Evolutionary conservation across 2,329 filamentous ascomycete species (phyloP), one percentile per base, ranked within the genome.

Genomic region (Akanthomyces dipterigenus): DNA sequence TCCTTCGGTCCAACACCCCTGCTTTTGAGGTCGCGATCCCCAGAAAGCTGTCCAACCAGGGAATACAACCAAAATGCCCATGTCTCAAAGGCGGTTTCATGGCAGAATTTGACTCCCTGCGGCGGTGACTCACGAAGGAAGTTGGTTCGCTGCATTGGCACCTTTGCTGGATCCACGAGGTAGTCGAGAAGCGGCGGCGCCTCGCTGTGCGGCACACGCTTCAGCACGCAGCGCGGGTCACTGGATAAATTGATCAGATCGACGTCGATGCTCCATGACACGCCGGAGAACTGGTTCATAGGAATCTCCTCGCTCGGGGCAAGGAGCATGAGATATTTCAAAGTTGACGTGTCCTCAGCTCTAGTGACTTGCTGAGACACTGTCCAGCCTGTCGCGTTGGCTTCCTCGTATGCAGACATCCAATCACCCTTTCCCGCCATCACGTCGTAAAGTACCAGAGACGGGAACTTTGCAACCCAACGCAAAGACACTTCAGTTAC

Each of bases 391-490:
- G 72, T 62, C 9, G 70, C 62, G 0, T 60, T 28, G 1, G 70
- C 73, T 3, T 63, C 31, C 5, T 65, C 64, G 22, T 65, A 58
- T 3, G 68, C 68, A 9, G 64, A 55, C 3, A n/a, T 40, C 78
- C 78, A 80, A 58, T 77, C 73, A 2, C 66, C 68, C 26, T 67
- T 66, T 22, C 66, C 64, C 5, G 71, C 76, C 57, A 72, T 71
- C 26, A 79, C 70, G 62, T 80, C 79, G 65, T 79, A 79, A 4
- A 82, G 56, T 1, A 70, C 73, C 34, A 84, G 69, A 1, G 74
- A 71, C 0, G 79, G 80, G 50, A 83, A 80, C 4, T 66, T 68
- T 11, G 72, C 67, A 3, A 78, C 67, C 66, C 75, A 78, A 5
- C 68, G 69, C 5, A 83, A 67, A 1, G 77, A 80, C 6, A 70